phyloP scores from a whole-genome alignment of 805 yeast species.

The Candida chilensis region DNA sequence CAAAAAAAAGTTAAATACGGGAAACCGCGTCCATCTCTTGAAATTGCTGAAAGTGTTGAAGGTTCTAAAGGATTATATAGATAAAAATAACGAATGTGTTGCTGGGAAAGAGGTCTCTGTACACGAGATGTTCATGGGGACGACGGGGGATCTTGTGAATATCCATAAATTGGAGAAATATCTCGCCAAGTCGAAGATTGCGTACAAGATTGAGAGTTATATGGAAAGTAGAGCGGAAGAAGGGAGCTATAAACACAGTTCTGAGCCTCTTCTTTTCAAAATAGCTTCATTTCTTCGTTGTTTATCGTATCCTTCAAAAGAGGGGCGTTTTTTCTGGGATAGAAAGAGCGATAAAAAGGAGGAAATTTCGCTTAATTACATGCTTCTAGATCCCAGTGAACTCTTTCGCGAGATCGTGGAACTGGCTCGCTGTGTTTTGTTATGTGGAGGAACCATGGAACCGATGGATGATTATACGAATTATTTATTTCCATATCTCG shows the following conservation, averaged over 20 bases:
- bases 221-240: slow-evolving; percentile 20
- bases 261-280: slow-evolving; percentile 55
- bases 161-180: slow-evolving; percentile 58
- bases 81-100: slow-evolving; percentile 12
- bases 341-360: slow-evolving; percentile 13
- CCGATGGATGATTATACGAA: slow-evolving; percentile 67
- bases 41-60: slow-evolving; percentile 53
- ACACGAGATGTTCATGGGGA: slow-evolving; percentile 43
- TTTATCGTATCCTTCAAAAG: slow-evolving; percentile 64
- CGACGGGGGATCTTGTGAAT: slow-evolving; percentile 66
- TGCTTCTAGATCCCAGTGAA: slow-evolving; percentile 73
- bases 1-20: slow-evolving; percentile 53
- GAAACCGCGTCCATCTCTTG: slow-evolving; percentile 60
- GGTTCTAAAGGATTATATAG: slow-evolving; percentile 39
- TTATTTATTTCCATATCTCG: slow-evolving; percentile 55
- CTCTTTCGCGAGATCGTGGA: slow-evolving; percentile 59
- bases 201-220: slow-evolving; percentile 75
- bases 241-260: slow-evolving; percentile 5
- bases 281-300: slow-evolving; percentile 56
- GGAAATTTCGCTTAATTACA: slow-evolving; percentile 42
- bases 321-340: slow-evolving; percentile 74
- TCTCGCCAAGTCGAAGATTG: slow-evolving; percentile 61
- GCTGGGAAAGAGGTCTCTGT: slow-evolving; percentile 49
- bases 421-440: slow-evolving; percentile 56
- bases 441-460: slow-evolving; percentile 96